Evolutionary conservation across 345 rosid genomes (phyloP).

Genomic region (sweet orange (Citrus sinensis)): DNA sequence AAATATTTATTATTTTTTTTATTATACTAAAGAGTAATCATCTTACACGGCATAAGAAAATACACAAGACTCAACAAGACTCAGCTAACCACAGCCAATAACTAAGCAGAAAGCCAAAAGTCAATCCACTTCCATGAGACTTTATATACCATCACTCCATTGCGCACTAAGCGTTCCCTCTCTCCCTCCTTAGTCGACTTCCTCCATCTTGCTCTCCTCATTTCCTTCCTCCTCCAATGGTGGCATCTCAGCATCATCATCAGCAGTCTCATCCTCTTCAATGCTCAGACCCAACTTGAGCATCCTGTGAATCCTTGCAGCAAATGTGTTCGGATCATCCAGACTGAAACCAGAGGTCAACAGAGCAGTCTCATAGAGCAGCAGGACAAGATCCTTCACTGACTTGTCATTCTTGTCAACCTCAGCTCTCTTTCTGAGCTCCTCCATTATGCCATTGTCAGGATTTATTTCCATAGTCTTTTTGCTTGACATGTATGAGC

Average conservation of each 20-base stretch:
- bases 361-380: conserved; percentile 49
- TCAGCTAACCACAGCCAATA: neutral
- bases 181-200: conserved; percentile 32
- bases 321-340: conserved; percentile 52
- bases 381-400: conserved; percentile 47
- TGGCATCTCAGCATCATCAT: conserved; percentile 40
- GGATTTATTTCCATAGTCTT: conserved; percentile 62
- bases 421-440: conserved; percentile 52
- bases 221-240: conserved; percentile 42
- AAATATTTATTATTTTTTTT: no score
- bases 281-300: conserved; percentile 52
- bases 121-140: neutral
- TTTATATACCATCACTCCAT: no score
- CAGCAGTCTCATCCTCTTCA: conserved; percentile 35
- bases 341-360: conserved; percentile 57
- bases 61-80: neutral
- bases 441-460: conserved; percentile 53
- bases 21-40: no score
- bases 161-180: no score
- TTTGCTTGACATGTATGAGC: conserved; percentile 56
- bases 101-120: neutral
- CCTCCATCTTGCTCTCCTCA: conserved; percentile 64
- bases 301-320: conserved; percentile 56
- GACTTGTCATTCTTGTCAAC: conserved; percentile 55
- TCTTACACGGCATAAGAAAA: no score